Base-by-base conservation (phyloP, 2,329 filamentous ascomycete genomes). In the Stagonosporopsis cucurbitacearum region DNA sequence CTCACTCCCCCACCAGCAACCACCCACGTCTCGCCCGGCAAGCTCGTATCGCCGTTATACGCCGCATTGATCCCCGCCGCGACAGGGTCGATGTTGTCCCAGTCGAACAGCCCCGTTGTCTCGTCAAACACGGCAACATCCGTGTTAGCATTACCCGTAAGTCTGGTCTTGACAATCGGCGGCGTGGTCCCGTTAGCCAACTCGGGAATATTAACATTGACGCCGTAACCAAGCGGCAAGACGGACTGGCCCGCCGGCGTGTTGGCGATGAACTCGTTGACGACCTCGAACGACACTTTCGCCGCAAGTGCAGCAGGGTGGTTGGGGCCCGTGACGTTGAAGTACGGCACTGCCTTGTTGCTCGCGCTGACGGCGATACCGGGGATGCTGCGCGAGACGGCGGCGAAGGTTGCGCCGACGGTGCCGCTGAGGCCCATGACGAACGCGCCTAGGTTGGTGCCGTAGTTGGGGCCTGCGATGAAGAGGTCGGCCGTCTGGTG, bases 401-500 rank as follows among this genome's bases (percentile, higher is more conserved):
- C 81, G 2, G 80, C 77, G 54, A 83, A 83, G 13, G 81, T 79
- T 11, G 80, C 79, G 4, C 81, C 81, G 9, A 79, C 53, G 15
- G 66, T 69, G 28, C 67, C 66, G 33, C 54, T 60, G 13, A 70
- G 46, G 1, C 60, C 61, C 54, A 63, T 59, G 1, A 84, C 73
- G 63, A 85, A 85, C 0, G 81, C 75, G 0, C 83, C 84, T 0
- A 82, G 65, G 60, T 86, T 86, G 19, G 73, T 76, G 4, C 83
- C 83, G 58, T 79, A 83, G 68, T 86, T 86, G 7, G 84, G 83
- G 0, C 84, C 84, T 0, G 81, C 76, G 4, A 86, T 67, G 19
- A 86, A 76, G 2, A 86, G 76, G 50, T 86, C 84, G 0, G 82
- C 81, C 2, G 76, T 75, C 63, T 82, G 79, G 63, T 80, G 75